A percentile compares a stretch with the other conserved stretches of the same genome.
phyloP scores from a whole-genome alignment of 2,329 filamentous ascomycete species.

The Teratosphaeria viscida region DNA sequence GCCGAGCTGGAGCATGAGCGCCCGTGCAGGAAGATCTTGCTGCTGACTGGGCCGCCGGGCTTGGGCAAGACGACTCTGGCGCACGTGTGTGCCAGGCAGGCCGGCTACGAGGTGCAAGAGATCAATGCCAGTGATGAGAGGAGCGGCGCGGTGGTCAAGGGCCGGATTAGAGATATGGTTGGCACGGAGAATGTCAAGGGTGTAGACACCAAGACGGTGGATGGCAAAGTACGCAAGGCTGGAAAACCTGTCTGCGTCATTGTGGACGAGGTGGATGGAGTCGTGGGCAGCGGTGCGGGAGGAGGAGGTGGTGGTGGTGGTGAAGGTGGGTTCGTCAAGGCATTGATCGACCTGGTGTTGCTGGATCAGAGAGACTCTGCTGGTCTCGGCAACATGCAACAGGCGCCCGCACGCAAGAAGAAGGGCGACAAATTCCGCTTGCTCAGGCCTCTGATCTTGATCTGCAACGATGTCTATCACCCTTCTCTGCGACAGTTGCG shows the following conservation, averaged over 20 bases:
- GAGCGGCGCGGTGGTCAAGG: constrained; percentile 79
- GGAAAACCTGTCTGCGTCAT: constrained; percentile 86
- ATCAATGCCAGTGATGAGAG: constrained; percentile 97
- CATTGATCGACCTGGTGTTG: constrained; percentile 79
- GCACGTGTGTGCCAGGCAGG: constrained; percentile 89
- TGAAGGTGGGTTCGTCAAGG: constrained; percentile 92
- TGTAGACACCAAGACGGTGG: constrained; percentile 43
- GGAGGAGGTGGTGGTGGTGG: constrained; percentile 60
- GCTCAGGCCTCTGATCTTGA: constrained; percentile 78
- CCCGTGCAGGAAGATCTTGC: constrained; percentile 73
- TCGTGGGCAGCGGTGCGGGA: constrained; percentile 68
- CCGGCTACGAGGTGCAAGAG: constrained; percentile 91
- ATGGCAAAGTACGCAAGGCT: constrained; percentile 54
- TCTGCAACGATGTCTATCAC: constrained; percentile 97
- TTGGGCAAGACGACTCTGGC: constrained; percentile 93
- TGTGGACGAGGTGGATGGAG: constrained; percentile 94
- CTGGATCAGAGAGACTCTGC: constrained; percentile 72
- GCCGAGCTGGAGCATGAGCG: constrained; percentile 48
- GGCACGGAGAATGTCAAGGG: constrained; percentile 88
- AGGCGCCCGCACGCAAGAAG: constrained; percentile 42
- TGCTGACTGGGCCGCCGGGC: constrained; percentile 84
- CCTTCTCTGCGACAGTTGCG: constrained; percentile 75
- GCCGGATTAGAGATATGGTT: constrained; percentile 79
- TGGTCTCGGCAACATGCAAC: constrained; percentile 23
- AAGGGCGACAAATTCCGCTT: constrained; percentile 81